phyloP scores from a whole-genome alignment of 2,329 filamentous ascomycete species.

The Talaromyces marneffei region DNA sequence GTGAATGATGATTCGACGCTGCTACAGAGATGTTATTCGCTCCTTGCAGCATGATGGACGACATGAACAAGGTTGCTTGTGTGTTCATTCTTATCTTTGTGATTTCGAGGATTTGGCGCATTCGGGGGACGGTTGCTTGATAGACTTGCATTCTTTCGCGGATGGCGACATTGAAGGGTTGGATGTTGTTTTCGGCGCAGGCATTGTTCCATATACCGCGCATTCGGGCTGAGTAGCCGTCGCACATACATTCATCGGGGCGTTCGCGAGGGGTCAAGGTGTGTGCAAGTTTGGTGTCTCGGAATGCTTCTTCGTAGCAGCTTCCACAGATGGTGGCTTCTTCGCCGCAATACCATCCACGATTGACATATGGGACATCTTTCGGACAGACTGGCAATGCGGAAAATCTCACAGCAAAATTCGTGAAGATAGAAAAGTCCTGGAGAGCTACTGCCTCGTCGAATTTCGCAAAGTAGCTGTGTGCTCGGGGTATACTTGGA shows the following conservation, averaged over 20 bases:
- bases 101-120: conserved; percentile 9
- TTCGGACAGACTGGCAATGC: neutral
- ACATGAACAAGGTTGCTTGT: conserved; percentile 8
- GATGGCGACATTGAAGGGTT: neutral
- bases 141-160: conserved; percentile 8
- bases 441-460: conserved; percentile 1
- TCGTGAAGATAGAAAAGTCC: conserved; percentile 7
- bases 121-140: conserved; percentile 6
- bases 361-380: neutral
- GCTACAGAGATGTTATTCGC: conserved; percentile 6
- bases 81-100: conserved; percentile 9
- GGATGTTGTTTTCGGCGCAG: conserved; percentile 7
- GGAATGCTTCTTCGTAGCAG: conserved; percentile 12
- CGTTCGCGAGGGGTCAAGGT: neutral
- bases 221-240: conserved; percentile 9
- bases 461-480: conserved; percentile 3
- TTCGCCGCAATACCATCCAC: conserved; percentile 7
- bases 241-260: conserved; percentile 7
- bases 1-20: neutral
- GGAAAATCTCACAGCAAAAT: conserved; percentile 1
- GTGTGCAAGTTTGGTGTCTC: neutral
- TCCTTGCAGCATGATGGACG: conserved; percentile 5
- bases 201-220: conserved; percentile 10
- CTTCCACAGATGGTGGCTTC: conserved; percentile 12
- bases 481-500: neutral